Evolutionary conservation across 2,329 filamentous ascomycete genomes (phyloP).

Genomic region (Ceratocystis papillata): DNA sequence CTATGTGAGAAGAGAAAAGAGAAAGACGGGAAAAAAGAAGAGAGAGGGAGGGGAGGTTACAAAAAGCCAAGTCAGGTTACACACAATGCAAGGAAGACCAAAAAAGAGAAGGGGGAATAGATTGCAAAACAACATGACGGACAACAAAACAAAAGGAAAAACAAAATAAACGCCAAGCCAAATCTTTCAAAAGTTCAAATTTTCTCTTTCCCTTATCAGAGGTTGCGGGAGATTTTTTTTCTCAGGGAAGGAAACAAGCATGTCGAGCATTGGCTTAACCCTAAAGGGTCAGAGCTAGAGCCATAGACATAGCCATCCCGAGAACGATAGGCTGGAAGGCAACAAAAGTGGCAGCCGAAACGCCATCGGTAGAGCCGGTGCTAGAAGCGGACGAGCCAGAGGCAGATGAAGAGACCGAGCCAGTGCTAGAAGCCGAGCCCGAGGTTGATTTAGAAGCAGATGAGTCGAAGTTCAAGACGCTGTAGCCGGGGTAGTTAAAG

Average conservation of each 20-base stretch:
- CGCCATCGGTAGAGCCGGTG: slow-evolving; percentile 9
- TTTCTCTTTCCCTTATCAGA: background rate
- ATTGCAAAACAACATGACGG: slow-evolving; percentile 13
- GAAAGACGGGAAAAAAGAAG: background rate
- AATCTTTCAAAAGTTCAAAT: background rate
- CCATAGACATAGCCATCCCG: slow-evolving; percentile 23
- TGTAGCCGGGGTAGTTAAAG: slow-evolving; percentile 39
- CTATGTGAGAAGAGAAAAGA: background rate
- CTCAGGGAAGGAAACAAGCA: background rate
- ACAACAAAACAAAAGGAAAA: slow-evolving; percentile 9
- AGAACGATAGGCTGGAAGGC: slow-evolving; percentile 24
- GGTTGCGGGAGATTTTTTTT: background rate
- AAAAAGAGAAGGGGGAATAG: background rate
- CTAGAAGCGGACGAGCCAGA: slow-evolving; percentile 2
- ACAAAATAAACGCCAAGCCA: slow-evolving; percentile 1
- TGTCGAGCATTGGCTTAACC: slow-evolving; percentile 9
- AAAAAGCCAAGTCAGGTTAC: background rate
- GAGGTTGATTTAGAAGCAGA: slow-evolving; percentile 18
- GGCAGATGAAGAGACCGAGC: slow-evolving; percentile 13
- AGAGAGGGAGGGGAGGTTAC: background rate
- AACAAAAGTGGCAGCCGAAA: slow-evolving; percentile 19
- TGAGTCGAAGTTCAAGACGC: slow-evolving; percentile 29
- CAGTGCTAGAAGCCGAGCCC: slow-evolving; percentile 15
- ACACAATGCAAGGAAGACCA: background rate
- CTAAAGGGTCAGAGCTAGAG: slow-evolving; percentile 23